These are phyloP conservation scores for Desmodesmus armatus DNA, from an alignment of 139 green algal genomes.

Conservation along the genomic window DNA sequence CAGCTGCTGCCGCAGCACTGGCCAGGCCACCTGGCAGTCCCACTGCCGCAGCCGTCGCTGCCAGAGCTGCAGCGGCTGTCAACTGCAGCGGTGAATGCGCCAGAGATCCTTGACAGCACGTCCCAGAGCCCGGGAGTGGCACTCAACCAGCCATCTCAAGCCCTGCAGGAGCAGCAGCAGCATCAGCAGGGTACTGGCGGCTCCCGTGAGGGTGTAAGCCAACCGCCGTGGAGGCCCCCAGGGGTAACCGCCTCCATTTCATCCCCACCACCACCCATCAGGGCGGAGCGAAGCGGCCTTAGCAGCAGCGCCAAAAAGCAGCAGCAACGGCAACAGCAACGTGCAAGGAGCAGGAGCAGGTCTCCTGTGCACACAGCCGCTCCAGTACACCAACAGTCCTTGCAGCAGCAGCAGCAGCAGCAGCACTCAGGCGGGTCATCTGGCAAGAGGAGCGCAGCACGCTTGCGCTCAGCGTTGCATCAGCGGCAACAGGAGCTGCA, in stretches of 20 bases:
- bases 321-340: background rate
- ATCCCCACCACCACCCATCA: background rate
- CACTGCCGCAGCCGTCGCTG: background rate
- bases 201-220: no score
- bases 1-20: background rate
- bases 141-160: no score
- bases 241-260: background rate
- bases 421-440: background rate
- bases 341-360: background rate
- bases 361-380: background rate
- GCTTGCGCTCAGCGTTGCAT: background rate
- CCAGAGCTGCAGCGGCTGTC: slow-evolving; percentile 3
- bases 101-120: no score
- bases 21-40: background rate
- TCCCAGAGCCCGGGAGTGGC: no score
- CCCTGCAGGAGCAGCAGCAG: background rate
- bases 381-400: background rate
- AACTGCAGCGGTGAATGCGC: no score
- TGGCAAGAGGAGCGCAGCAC: background rate
- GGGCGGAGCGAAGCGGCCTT: background rate
- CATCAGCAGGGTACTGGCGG: no score
- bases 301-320: background rate
- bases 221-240: slow-evolving; percentile 12
- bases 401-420: background rate
- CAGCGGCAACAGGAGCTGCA: background rate